Evolutionary conservation across 495 filamentous ascomycete genomes (phyloP), one percentile per base, ranked within the genome.

Genomic region (Apiosordaria backusii): DNA sequence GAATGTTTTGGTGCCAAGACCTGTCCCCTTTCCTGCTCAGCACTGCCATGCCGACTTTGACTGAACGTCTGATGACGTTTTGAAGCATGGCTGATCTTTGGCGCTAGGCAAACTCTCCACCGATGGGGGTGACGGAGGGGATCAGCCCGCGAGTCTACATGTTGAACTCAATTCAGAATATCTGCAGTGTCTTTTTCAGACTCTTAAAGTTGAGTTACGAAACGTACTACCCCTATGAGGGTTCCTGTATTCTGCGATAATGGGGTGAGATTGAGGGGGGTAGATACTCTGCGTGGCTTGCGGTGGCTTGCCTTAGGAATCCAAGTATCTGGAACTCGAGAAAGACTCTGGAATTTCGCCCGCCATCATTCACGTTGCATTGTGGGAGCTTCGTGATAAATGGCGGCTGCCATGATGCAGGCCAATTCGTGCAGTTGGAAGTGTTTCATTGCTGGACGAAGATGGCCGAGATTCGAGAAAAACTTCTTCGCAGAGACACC

Each of bases 1-100:
- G n/a, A n/a, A n/a, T 24, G 57, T 15, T 60, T 60, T n/a, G 57
- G 21, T 60, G 57, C 23, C 24, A 24, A 27, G 57, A 6, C 57
- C 24, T 25, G 19, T n/a, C 55, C 55, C 55, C 24, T 58, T 58
- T 58, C 22, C 16, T 21, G 4, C n/a, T 5, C 13, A 58, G 22
- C 24, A 58, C 3, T 10, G 9, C 53, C 19, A 15, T 23, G 19
- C 4, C 13, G 19, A 25, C 24, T 25, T 23, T 60, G 15, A 15
- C 2, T 27, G 23, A 13, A 29, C 5, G 57, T 22, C 57, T 60
- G 22, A 16, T 27, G 24, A 29, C 21, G 18, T n/a, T 15, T 15
- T 27, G 57, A 18, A 59, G 4, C 53, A 57, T 19, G 21, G 15
- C 23, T 6, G 23, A 18, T 58, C 18, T 18, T n/a, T 27, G 24